Evolutionary conservation across 371 early-diverging fungal species (phyloP).

Genomic region (Synchytrium microbalum): DNA sequence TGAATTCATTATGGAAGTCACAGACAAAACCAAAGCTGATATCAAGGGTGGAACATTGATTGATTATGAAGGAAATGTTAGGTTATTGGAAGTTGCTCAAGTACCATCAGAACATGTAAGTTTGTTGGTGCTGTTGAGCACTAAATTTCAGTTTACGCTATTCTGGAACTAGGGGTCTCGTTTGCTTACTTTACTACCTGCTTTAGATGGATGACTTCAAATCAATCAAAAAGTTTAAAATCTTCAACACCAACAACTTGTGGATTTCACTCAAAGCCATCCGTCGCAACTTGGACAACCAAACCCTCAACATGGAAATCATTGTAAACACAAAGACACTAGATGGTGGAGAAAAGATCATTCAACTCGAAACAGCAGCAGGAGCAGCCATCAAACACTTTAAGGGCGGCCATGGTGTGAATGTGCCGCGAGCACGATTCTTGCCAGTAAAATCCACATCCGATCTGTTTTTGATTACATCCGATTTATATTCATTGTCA

Average conservation of each 20-base stretch:
- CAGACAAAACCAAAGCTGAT: constrained; percentile 96
- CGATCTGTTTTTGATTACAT: constrained; percentile 90
- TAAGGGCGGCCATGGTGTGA: constrained; percentile 83
- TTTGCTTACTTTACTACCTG: neutral
- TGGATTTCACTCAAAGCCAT: constrained; percentile 91
- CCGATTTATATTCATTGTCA: constrained; percentile 79
- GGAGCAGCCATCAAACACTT: constrained; percentile 98
- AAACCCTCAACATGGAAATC: constrained; percentile 77
- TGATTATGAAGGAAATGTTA: constrained; percentile 85
- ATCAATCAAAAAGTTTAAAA: constrained; percentile 95
- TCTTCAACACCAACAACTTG: constrained; percentile 98
- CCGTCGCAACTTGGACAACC: constrained; percentile 75
- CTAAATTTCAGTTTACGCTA: too few relatives aligned
- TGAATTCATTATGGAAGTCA: constrained; percentile 97
- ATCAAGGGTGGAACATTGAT: constrained; percentile 98
- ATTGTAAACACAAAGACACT: constrained; percentile 91
- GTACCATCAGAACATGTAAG: constrained; percentile 84
- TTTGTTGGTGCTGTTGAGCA: neutral
- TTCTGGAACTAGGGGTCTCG: too few relatives aligned
- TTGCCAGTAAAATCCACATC: constrained; percentile 96
- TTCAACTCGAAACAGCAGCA: constrained; percentile 97
- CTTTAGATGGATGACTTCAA: constrained; percentile 80
- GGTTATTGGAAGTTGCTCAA: constrained; percentile 95
- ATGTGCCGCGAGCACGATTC: constrained; percentile 93
- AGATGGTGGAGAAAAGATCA: constrained; percentile 71